These are phyloP conservation scores for Sporothrix humicola DNA, from an alignment of 2,329 filamentous ascomycete genomes.

Conservation along the genomic window DNA sequence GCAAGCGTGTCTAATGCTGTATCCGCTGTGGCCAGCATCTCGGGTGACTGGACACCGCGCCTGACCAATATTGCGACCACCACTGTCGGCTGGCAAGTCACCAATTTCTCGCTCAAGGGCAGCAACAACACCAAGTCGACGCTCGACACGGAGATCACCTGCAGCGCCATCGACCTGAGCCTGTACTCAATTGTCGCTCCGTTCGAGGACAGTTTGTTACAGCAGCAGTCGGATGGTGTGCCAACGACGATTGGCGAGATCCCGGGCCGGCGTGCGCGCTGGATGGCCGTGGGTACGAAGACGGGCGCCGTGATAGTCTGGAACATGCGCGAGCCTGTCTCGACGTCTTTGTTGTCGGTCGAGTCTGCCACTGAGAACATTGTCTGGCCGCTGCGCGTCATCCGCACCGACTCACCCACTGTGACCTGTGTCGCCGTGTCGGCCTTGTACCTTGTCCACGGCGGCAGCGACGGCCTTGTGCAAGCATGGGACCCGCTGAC, in stretches of 20 bases:
- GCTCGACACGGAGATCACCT: slow-evolving; percentile 64
- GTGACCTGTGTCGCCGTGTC: slow-evolving; percentile 83
- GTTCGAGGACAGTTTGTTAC: slow-evolving; percentile 74
- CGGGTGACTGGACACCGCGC: slow-evolving; percentile 27
- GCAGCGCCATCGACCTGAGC: slow-evolving; percentile 75
- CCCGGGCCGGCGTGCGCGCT: slow-evolving; percentile 81
- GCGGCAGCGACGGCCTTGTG: slow-evolving; percentile 91
- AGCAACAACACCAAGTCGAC: slow-evolving; percentile 46
- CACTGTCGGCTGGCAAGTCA: slow-evolving; percentile 70
- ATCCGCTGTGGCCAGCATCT: background rate
- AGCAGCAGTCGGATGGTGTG: slow-evolving; percentile 57
- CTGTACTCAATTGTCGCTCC: slow-evolving; percentile 71
- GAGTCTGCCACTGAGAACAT: slow-evolving; percentile 39
- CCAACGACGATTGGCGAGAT: slow-evolving; percentile 63
- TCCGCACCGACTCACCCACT: slow-evolving; percentile 88
- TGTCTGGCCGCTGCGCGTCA: slow-evolving; percentile 75
- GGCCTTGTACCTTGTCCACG: slow-evolving; percentile 86
- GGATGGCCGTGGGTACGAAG: slow-evolving; percentile 81
- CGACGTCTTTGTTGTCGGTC: slow-evolving; percentile 5
- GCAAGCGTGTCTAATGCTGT: background rate
- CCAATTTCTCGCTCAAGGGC: slow-evolving; percentile 66
- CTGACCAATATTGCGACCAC: slow-evolving; percentile 39
- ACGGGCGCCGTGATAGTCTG: slow-evolving; percentile 79
- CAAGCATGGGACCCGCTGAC: slow-evolving; percentile 97
- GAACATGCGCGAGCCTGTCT: slow-evolving; percentile 73